These are phyloP conservation scores for Aureococcus anophagefferens DNA, from an alignment of 108 stramenopile genomes.

Conservation along the genomic window DNA sequence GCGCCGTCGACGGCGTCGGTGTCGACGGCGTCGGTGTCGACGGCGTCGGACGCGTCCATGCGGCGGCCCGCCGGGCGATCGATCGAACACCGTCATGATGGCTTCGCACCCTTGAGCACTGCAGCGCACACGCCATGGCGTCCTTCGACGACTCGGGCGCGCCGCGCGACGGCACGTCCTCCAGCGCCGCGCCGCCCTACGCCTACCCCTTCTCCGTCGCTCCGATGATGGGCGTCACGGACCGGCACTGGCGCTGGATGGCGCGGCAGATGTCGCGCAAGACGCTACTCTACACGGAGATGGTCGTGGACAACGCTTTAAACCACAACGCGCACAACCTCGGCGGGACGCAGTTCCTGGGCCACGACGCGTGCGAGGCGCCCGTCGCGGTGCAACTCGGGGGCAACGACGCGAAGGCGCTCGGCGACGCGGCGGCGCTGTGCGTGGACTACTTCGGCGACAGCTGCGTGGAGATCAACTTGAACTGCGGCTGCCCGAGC, in stretches of 20 bases:
- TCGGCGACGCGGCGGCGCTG: constrained; percentile 2
- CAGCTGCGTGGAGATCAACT: constrained; percentile 4
- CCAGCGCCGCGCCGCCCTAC: too few species aligned
- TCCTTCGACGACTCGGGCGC: too few species aligned
- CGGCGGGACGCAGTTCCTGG: background rate
- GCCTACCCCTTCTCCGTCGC: background rate
- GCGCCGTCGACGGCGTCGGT: too few species aligned
- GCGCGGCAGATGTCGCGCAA: constrained; percentile 1
- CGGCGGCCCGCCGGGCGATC: too few species aligned
- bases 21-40: too few species aligned
- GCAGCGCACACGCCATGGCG: too few species aligned
- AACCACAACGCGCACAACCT: constrained; percentile 3
- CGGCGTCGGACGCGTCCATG: too few species aligned
- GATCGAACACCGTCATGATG: too few species aligned
- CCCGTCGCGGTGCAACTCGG: constrained; percentile 17
- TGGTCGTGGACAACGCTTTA: constrained; percentile 12
- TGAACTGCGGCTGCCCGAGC: constrained; percentile 17
- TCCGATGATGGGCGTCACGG: constrained; percentile 18
- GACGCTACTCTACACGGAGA: constrained; percentile 17
- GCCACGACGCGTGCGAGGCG: background rate
- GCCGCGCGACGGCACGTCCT: too few species aligned
- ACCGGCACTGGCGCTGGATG: constrained; percentile 5
- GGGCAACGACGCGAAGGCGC: constrained; percentile 3
- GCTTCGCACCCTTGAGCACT: too few species aligned
- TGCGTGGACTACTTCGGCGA: background rate